Evolutionary conservation across 176 grass and related monocot genomes (phyloP).

Genomic region (Thinopyrum elongatum): DNA sequence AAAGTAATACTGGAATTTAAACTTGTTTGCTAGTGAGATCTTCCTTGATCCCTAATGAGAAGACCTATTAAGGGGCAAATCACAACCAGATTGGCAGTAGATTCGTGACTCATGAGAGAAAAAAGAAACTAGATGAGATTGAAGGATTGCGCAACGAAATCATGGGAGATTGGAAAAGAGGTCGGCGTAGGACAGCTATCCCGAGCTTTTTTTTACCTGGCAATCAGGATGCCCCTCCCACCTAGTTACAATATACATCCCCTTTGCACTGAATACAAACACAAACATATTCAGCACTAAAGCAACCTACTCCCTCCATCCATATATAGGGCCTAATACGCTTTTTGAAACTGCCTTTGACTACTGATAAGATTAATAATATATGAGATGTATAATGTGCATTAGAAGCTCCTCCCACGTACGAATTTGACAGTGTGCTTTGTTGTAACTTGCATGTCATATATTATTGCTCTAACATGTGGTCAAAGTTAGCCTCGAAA

Average conservation of each 20-base stretch:
- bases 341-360: too few species aligned
- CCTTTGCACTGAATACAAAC: neutral
- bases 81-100: too few species aligned
- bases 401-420: too few species aligned
- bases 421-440: too few species aligned
- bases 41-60: neutral
- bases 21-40: neutral
- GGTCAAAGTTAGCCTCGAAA: too few species aligned
- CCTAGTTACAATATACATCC: neutral
- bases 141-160: neutral
- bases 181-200: neutral
- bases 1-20: neutral
- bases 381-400: too few species aligned
- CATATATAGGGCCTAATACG: too few species aligned
- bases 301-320: neutral
- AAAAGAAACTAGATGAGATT: neutral
- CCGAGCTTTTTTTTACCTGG: neutral
- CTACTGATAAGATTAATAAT: too few species aligned
- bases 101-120: too few species aligned
- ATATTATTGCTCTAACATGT: too few species aligned
- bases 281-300: neutral
- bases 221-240: neutral
- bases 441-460: too few species aligned
- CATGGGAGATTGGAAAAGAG: neutral
- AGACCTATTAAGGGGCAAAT: neutral